These are phyloP conservation scores for Pseudozyma sp. DNA, from an alignment of 1,284 basidiomycete genomes.

Conservation along the genomic window DNA sequence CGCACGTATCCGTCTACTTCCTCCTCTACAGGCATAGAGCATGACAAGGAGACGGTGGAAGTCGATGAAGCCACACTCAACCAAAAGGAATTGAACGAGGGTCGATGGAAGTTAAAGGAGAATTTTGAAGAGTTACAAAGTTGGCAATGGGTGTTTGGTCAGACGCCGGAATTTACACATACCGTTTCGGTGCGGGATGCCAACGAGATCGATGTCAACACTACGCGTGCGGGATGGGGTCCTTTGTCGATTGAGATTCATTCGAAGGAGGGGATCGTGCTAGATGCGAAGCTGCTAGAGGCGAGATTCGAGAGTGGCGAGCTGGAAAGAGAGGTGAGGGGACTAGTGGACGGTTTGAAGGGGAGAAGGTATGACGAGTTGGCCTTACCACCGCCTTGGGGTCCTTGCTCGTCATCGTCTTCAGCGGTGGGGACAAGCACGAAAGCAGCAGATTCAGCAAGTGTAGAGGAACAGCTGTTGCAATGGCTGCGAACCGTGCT, in stretches of 20 bases:
- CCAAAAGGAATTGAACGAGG: conserved; percentile 15
- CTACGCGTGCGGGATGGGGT: conserved; percentile 11
- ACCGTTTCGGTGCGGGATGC: conserved; percentile 23
- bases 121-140: conserved; percentile 72
- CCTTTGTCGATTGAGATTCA: conserved; percentile 42
- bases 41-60: background rate
- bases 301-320: conserved; percentile 14
- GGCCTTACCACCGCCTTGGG: conserved; percentile 47
- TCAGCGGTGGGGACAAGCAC: no score
- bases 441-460: no score
- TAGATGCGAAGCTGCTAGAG: conserved; percentile 38
- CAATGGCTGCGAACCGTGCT: conserved; percentile 34
- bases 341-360: conserved; percentile 18
- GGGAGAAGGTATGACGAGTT: conserved; percentile 50
- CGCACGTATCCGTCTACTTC: conserved; percentile 73
- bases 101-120: conserved; percentile 27
- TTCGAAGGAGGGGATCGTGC: conserved; percentile 46
- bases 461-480: conserved; percentile 15
- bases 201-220: conserved; percentile 10
- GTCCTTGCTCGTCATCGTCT: conserved; percentile 13
- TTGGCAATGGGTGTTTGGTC: conserved; percentile 94
- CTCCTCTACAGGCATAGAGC: background rate
- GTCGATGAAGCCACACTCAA: conserved; percentile 39
- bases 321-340: conserved; percentile 20
- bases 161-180: conserved; percentile 88